A percentile compares a stretch with the other conserved stretches of the same genome.
phyloP scores from a whole-genome alignment of 169 alveolate species.

The Eimeria brunetti region DNA sequence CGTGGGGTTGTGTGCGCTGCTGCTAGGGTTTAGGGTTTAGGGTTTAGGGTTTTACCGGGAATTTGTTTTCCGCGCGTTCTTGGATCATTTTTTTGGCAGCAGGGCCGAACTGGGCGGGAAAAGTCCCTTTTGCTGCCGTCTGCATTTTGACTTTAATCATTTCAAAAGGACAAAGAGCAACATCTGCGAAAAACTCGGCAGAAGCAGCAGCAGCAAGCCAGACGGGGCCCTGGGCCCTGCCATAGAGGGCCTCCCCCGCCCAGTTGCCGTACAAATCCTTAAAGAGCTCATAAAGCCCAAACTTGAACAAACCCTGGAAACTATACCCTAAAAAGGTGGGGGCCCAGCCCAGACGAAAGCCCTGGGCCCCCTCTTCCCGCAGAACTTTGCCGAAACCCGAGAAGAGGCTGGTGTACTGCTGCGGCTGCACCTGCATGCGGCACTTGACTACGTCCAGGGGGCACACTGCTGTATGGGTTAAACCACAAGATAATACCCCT shows the following conservation, averaged over 20 bases:
- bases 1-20: not conserved
- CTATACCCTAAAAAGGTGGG: constrained; percentile 99
- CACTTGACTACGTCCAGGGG: constrained; percentile 98
- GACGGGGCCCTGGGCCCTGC: constrained; percentile 91
- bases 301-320: constrained; percentile 98
- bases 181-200: constrained; percentile 99
- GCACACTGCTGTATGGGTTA: constrained; percentile 97
- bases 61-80: constrained; percentile 88
- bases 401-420: constrained; percentile 89
- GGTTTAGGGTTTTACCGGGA: constrained; percentile 86
- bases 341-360: constrained; percentile 97
- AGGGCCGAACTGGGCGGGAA: constrained; percentile 89
- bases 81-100: constrained; percentile 91
- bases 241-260: constrained; percentile 89
- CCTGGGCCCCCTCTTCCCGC: constrained; percentile 94
- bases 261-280: constrained; percentile 95
- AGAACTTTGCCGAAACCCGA: constrained; percentile 87
- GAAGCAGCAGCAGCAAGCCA: constrained; percentile 98
- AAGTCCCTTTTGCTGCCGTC: constrained; percentile 90
- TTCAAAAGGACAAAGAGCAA: constrained; percentile 98
- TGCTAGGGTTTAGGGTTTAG: constrained; percentile 21
- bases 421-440: constrained; percentile 96
- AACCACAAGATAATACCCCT: constrained; percentile 97
- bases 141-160: constrained; percentile 97
- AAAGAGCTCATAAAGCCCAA: constrained; percentile 98